These are phyloP conservation scores for Nidularia sp. DNA, from an alignment of 768 basidiomycete genomes.

Conservation along the genomic window DNA sequence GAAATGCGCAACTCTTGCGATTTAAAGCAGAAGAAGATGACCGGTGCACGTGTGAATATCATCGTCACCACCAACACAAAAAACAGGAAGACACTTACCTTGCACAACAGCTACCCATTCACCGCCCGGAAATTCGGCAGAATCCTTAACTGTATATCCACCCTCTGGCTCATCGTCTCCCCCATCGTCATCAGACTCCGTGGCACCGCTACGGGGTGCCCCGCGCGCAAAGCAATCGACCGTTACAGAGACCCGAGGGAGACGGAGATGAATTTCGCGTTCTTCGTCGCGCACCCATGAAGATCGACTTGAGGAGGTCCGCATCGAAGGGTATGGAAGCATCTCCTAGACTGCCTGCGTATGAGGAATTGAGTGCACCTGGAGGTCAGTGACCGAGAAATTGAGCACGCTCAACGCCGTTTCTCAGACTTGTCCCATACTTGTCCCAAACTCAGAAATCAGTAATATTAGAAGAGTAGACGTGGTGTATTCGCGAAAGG, in stretches of 20 bases:
- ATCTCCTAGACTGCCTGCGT: not conserved
- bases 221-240: constrained; percentile 81
- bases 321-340: constrained; percentile 19
- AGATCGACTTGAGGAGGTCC: constrained; percentile 80
- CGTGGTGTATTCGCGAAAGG: too few relatives aligned
- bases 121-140: constrained; percentile 83
- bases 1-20: constrained; percentile 93
- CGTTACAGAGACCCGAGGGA: constrained; percentile 89
- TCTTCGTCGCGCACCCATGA: constrained; percentile 94
- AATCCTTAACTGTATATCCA: constrained; percentile 94
- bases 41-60: constrained; percentile 54
- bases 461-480: too few relatives aligned
- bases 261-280: constrained; percentile 91
- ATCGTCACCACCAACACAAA: not conserved
- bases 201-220: constrained; percentile 75
- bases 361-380: constrained; percentile 3
- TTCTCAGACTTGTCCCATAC: not conserved
- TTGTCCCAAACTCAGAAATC: too few relatives aligned
- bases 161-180: constrained; percentile 87
- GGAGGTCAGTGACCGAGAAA: constrained; percentile 8
- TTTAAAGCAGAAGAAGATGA: constrained; percentile 80
- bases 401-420: constrained; percentile 14
- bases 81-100: constrained; percentile 46
- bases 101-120: constrained; percentile 74
- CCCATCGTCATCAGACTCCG: constrained; percentile 80